A percentile compares a stretch with the other conserved stretches of the same genome.
These are phyloP conservation scores for Pterulicium gracile DNA, from an alignment of 1,284 basidiomycete species.

Conservation along the genomic window DNA sequence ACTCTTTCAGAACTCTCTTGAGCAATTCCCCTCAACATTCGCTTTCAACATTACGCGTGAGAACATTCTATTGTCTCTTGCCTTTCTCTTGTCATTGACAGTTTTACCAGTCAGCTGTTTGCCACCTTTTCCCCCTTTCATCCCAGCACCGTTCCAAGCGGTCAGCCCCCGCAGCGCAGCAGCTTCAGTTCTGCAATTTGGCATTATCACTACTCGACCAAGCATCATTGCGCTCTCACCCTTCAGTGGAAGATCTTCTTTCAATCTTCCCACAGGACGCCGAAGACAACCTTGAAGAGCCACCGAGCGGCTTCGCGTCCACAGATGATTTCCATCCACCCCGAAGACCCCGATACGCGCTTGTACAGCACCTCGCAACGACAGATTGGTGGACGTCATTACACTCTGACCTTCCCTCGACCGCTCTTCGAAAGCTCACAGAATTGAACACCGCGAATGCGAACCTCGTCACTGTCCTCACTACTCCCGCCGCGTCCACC, in stretches of 20 bases:
- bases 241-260: constrained; percentile 33
- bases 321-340: constrained; percentile 17
- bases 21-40: constrained; percentile 40
- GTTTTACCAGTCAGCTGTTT: constrained; percentile 43
- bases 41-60: constrained; percentile 16
- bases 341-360: constrained; percentile 44
- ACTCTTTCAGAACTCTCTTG: constrained; percentile 56
- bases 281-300: constrained; percentile 16
- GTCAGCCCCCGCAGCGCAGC: constrained; percentile 52
- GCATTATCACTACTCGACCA: constrained; percentile 62
- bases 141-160: constrained; percentile 49
- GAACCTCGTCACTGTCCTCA: constrained; percentile 62
- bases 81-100: constrained; percentile 5
- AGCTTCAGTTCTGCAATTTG: constrained; percentile 62
- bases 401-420: constrained; percentile 30
- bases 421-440: constrained; percentile 31
- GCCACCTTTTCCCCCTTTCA: constrained; percentile 55
- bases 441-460: constrained; percentile 52
- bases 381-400: constrained; percentile 74
- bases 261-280: constrained; percentile 28
- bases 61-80: constrained; percentile 31
- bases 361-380: constrained; percentile 63
- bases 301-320: constrained; percentile 11
- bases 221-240: constrained; percentile 38
- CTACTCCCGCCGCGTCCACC: constrained; percentile 31